These are phyloP conservation scores for Vishniacozyma victoriae DNA, from an alignment of 768 basidiomycete genomes.

Conservation along the genomic window DNA sequence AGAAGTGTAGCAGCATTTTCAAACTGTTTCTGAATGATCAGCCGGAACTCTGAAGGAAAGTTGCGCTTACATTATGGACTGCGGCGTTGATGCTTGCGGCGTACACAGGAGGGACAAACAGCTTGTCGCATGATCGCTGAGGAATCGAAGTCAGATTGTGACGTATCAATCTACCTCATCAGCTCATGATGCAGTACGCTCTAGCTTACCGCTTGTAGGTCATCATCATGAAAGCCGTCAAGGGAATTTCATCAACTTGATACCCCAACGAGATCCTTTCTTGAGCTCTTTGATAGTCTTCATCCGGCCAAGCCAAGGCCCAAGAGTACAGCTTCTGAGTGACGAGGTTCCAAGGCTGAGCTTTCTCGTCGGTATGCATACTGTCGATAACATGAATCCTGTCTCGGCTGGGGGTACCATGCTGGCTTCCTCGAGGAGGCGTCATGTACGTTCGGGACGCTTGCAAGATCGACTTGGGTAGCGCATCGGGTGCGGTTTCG, in stretches of 20 bases:
- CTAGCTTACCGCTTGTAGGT: slow-evolving; percentile 41
- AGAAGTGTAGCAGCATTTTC: slow-evolving; percentile 37
- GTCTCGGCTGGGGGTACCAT: slow-evolving; percentile 4
- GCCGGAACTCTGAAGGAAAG: background rate
- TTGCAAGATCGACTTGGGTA: background rate
- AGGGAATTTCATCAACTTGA: slow-evolving; percentile 43
- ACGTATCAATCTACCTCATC: slow-evolving; percentile 23
- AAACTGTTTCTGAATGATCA: slow-evolving; percentile 28
- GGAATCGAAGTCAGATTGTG: slow-evolving; percentile 33
- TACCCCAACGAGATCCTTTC: slow-evolving; percentile 37
- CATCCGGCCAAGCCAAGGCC: slow-evolving; percentile 44
- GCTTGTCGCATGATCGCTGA: slow-evolving; percentile 37
- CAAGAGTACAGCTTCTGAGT: slow-evolving; percentile 43
- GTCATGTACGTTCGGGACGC: background rate
- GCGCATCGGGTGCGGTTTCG: too few species aligned
- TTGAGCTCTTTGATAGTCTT: slow-evolving; percentile 35
- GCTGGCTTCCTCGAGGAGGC: background rate
- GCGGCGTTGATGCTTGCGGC: slow-evolving; percentile 44
- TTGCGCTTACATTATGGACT: slow-evolving; percentile 37
- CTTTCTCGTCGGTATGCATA: slow-evolving; percentile 1
- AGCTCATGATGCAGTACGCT: background rate
- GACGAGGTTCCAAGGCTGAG: slow-evolving; percentile 41
- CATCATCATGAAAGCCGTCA: slow-evolving; percentile 45
- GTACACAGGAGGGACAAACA: slow-evolving; percentile 44
- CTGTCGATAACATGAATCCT: slow-evolving; percentile 15